phyloP scores from a whole-genome alignment of 352 stramenopile genomes.

The Pythium aphanidermatum region DNA sequence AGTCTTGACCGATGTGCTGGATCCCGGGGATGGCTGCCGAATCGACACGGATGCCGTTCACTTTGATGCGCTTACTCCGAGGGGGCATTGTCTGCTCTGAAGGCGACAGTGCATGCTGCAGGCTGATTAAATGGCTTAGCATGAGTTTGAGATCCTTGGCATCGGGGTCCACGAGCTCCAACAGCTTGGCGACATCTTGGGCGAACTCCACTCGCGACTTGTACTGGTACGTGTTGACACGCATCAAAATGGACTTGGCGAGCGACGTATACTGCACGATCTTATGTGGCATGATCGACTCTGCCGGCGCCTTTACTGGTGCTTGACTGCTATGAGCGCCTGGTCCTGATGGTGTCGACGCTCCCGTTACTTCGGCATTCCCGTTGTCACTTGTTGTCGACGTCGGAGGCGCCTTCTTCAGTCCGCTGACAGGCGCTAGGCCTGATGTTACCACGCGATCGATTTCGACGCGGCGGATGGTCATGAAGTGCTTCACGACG shows the following conservation, averaged over 20 bases:
- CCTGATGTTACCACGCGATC: not conserved
- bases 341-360: too few relatives aligned
- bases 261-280: slow-evolving; percentile 9
- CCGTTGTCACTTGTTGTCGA: too few relatives aligned
- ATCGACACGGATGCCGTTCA: slow-evolving; percentile 27
- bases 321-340: too few relatives aligned
- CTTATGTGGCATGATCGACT: not conserved
- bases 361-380: too few relatives aligned
- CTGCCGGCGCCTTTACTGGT: not conserved
- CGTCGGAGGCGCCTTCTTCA: not conserved
- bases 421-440: not conserved
- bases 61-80: slow-evolving; percentile 14
- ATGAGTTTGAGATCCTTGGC: slow-evolving; percentile 15
- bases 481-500: slow-evolving; percentile 46
- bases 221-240: slow-evolving; percentile 42
- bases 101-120: slow-evolving; percentile 17
- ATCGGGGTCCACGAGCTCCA: slow-evolving; percentile 17
- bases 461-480: slow-evolving; percentile 18
- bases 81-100: slow-evolving; percentile 1
- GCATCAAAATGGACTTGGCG: slow-evolving; percentile 6
- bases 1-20: slow-evolving; percentile 21
- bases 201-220: slow-evolving; percentile 40
- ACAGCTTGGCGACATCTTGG: slow-evolving; percentile 39
- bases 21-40: slow-evolving; percentile 31
- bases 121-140: slow-evolving; percentile 17